Percentiles rank a stretch among this genome's conserved stretches.
Evolutionary conservation across 805 yeast genomes (phyloP).

Genomic region (Pichia deserticola): DNA sequence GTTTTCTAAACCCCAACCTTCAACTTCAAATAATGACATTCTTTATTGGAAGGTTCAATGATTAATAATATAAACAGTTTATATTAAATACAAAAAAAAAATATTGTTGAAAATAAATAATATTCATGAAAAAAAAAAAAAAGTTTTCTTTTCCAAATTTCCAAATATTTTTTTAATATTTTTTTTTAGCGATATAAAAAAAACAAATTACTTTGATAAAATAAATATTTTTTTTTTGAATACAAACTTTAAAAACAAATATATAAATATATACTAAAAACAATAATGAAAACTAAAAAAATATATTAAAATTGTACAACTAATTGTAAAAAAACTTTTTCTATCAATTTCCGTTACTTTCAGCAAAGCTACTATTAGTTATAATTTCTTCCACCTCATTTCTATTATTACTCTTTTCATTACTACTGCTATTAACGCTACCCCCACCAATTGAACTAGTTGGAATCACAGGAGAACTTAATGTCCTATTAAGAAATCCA

Average conservation of each 20-base stretch:
- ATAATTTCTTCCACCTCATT: neutral
- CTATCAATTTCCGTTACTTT: neutral
- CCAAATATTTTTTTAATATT: no score
- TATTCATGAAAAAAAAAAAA: no score
- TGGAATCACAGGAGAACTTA: conserved; percentile 6
- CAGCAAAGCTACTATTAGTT: neutral
- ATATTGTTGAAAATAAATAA: neutral
- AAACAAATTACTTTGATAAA: no score
- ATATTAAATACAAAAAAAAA: no score
- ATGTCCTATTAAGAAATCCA: conserved; percentile 1
- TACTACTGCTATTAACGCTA: neutral
- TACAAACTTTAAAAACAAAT: neutral
- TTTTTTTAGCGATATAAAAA: no score
- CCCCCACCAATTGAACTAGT: neutral
- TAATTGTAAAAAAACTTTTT: no score
- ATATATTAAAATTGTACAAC: no score
- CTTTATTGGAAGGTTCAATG: neutral
- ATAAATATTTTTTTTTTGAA: no score
- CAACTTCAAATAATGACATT: conserved; percentile 72
- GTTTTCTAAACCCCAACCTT: conserved; percentile 69
- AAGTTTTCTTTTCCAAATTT: no score
- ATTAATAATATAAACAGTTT: neutral
- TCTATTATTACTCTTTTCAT: neutral
- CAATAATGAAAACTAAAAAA: no score
- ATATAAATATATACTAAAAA: no score